phyloP scores from a whole-genome alignment of 202 grass and related monocot species.

The Bolboschoenoplectus hybrid region DNA sequence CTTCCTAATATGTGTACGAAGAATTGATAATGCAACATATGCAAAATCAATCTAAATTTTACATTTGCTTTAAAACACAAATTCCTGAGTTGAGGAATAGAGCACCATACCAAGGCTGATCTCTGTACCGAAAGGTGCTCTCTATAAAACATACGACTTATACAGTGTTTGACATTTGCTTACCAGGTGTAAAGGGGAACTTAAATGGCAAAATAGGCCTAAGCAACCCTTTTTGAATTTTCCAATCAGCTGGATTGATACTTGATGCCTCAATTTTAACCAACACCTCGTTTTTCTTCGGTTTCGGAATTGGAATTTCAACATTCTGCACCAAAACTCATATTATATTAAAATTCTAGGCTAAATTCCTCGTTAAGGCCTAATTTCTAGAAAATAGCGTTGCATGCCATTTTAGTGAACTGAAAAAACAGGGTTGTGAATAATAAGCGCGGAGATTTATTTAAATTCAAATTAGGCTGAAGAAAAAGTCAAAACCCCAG shows the following conservation, averaged over 20 bases:
- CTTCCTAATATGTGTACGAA: too few relatives aligned
- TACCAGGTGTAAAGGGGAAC: slow-evolving; percentile 66
- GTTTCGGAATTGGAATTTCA: slow-evolving; percentile 49
- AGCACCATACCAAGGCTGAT: not conserved
- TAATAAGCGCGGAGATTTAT: not conserved
- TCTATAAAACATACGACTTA: not conserved
- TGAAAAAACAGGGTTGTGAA: too few relatives aligned
- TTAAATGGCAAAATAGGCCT: slow-evolving; percentile 50
- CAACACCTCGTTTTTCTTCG: slow-evolving; percentile 56
- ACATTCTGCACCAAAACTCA: slow-evolving; percentile 46
- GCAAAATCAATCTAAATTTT: not conserved
- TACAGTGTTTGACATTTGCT: not conserved
- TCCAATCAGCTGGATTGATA: slow-evolving; percentile 56
- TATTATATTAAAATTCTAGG: not conserved
- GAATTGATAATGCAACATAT: not conserved
- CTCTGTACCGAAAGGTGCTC: not conserved
- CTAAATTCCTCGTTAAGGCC: not conserved
- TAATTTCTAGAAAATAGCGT: not conserved
- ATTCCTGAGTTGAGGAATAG: not conserved
- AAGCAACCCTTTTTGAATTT: slow-evolving; percentile 54
- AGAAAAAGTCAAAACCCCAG: too few relatives aligned
- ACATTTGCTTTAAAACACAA: not conserved
- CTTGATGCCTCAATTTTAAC: slow-evolving; percentile 60
- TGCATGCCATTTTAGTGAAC: not conserved
- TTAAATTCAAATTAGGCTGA: too few relatives aligned